Percentiles rank a stretch among this genome's conserved stretches.
Evolutionary conservation across 495 filamentous ascomycete species (phyloP).

Genomic region (Penicillium robsamsonii): DNA sequence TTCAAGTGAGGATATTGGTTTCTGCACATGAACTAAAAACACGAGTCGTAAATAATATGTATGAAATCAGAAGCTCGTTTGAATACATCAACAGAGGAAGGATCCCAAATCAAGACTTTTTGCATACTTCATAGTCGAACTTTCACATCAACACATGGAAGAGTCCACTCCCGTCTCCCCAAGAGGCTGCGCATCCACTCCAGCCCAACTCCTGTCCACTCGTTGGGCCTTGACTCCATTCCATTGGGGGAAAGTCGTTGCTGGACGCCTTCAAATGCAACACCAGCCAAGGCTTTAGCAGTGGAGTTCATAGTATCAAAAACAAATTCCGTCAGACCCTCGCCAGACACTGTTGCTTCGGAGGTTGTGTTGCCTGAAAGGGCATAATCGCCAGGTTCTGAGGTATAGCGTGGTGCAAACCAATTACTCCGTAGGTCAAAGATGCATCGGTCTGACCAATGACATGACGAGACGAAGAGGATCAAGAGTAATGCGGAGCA

Average conservation of each 20-base stretch:
- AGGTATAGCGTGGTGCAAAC: constrained; percentile 66
- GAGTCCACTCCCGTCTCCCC: constrained; percentile 73
- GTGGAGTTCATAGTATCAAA: constrained; percentile 66
- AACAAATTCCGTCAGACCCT: constrained; percentile 49
- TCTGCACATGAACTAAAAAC: not conserved
- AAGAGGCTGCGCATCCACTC: constrained; percentile 79
- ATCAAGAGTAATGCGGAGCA: constrained; percentile 86
- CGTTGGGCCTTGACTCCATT: constrained; percentile 31
- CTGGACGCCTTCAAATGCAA: constrained; percentile 62
- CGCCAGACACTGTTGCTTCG: constrained; percentile 22
- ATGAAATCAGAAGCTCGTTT: not conserved
- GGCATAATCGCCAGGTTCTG: constrained; percentile 23
- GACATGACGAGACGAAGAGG: constrained; percentile 83
- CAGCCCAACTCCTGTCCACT: constrained; percentile 78
- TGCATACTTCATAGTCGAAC: constrained; percentile 55
- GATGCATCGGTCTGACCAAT: constrained; percentile 89
- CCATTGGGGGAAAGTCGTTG: constrained; percentile 40
- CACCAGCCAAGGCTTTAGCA: constrained; percentile 61
- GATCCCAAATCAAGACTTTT: not conserved
- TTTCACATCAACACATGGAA: constrained; percentile 81
- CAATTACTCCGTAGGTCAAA: constrained; percentile 81
- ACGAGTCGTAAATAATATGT: not conserved
- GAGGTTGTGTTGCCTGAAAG: constrained; percentile 21
- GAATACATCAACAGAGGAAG: not conserved
- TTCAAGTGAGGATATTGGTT: not conserved